These are phyloP conservation scores for Gossypium arboreum DNA, from an alignment of 345 rosid genomes.

Conservation along the genomic window DNA sequence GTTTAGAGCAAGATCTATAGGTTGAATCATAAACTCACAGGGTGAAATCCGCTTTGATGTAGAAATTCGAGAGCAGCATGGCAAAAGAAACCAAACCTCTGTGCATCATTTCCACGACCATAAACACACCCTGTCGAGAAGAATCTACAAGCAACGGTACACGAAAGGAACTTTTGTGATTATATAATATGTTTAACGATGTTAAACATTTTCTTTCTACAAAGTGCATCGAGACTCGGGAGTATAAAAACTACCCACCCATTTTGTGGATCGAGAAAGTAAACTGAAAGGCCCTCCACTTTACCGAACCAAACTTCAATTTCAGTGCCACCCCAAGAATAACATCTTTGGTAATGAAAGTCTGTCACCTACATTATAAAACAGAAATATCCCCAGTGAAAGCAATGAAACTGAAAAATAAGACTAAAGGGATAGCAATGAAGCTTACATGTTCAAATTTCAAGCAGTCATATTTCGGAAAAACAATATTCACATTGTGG, in stretches of 20 bases:
- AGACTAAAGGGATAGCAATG: constrained; percentile 17
- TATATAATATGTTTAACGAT: not conserved
- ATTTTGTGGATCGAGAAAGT: constrained; percentile 86
- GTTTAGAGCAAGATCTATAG: not conserved
- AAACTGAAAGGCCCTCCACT: constrained; percentile 88
- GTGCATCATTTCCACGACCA: constrained; percentile 75
- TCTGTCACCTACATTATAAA: constrained; percentile 62
- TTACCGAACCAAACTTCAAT: constrained; percentile 88
- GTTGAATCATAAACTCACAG: constrained; percentile 43
- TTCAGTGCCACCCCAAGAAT: constrained; percentile 81
- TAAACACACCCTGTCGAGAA: constrained; percentile 68
- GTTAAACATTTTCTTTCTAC: not conserved
- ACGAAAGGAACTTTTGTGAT: constrained; percentile 1
- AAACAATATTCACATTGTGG: constrained; percentile 78
- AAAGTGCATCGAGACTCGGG: not conserved
- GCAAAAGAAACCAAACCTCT: constrained; percentile 87
- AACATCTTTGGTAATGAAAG: constrained; percentile 54
- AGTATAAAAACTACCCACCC: constrained; percentile 62
- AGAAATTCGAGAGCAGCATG: constrained; percentile 94
- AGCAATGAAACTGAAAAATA: constrained; percentile 3
- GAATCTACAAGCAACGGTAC: constrained; percentile 40
- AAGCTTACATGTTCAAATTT: constrained; percentile 69
- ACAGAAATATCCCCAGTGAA: constrained; percentile 4
- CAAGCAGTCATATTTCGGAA: constrained; percentile 89
- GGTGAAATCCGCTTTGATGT: constrained; percentile 80